phyloP scores from a whole-genome alignment of 2,329 filamentous ascomycete species.

The Colletotrichum paranaense region DNA sequence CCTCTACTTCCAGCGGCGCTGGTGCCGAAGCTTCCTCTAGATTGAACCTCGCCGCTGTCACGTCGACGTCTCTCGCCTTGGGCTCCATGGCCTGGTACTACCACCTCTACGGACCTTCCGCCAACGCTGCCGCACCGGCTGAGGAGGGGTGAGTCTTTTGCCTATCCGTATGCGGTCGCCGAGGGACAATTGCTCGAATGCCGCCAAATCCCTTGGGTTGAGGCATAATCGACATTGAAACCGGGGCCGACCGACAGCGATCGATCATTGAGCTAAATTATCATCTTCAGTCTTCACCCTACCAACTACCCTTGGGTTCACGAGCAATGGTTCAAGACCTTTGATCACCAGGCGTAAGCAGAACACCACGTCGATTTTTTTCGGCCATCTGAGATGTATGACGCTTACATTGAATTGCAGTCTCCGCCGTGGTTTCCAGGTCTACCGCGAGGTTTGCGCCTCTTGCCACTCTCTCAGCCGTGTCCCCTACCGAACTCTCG shows the following conservation, averaged over 20 bases:
- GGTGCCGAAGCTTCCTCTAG: conserved; percentile 78
- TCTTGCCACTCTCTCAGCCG: conserved; percentile 97
- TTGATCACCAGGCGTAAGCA: conserved; percentile 93
- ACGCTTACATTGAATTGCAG: conserved; percentile 57
- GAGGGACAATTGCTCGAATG: conserved; percentile 12
- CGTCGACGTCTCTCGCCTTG: conserved; percentile 86
- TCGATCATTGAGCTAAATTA: conserved; percentile 18
- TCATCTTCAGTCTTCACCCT: conserved; percentile 79
- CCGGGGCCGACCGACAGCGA: conserved; percentile 16
- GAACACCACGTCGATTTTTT: neutral
- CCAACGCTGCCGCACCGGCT: conserved; percentile 89
- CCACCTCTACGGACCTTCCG: conserved; percentile 90
- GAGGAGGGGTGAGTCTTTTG: conserved; percentile 91
- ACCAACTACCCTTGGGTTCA: conserved; percentile 97
- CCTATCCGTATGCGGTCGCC: conserved; percentile 16
- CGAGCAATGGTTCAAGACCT: conserved; percentile 91
- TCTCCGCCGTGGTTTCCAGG: conserved; percentile 98
- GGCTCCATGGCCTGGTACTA: conserved; percentile 98
- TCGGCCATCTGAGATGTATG: conserved; percentile 2
- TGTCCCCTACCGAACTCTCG: conserved; percentile 91
- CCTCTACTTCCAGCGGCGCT: conserved; percentile 80
- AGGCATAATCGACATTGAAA: conserved; percentile 35
- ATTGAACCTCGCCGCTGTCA: conserved; percentile 87
- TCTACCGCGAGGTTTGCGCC: conserved; percentile 98
- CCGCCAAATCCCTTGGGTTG: conserved; percentile 24